Percentiles rank a stretch among this genome's conserved stretches.
phyloP scores from a whole-genome alignment of 2,329 filamentous ascomycete species.

The Trichoderma harzianum region DNA sequence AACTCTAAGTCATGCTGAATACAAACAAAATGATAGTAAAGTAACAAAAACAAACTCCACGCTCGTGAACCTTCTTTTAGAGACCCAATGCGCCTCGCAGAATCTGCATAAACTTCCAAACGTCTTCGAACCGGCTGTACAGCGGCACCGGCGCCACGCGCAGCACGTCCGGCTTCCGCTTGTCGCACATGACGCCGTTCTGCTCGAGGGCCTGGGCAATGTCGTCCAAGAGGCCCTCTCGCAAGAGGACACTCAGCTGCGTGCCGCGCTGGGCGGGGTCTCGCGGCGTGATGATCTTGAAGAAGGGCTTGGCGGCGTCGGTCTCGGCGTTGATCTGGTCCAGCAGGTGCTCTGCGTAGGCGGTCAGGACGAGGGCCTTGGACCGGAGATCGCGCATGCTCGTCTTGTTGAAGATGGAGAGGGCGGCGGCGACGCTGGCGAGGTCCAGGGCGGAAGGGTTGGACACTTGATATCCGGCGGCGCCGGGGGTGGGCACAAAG shows the following conservation, averaged over 20 bases:
- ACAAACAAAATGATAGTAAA: not conserved
- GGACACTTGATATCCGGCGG: slow-evolving; percentile 77
- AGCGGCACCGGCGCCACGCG: slow-evolving; percentile 78
- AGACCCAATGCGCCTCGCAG: slow-evolving; percentile 34
- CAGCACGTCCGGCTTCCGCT: slow-evolving; percentile 81
- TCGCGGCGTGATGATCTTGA: slow-evolving; percentile 65
- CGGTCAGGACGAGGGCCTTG: slow-evolving; percentile 71
- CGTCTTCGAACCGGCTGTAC: slow-evolving; percentile 78
- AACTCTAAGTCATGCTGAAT: not conserved
- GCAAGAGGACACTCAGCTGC: slow-evolving; percentile 72
- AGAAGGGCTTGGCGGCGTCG: slow-evolving; percentile 37
- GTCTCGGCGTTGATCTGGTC: slow-evolving; percentile 38
- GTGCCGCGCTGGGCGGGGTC: slow-evolving; percentile 68
- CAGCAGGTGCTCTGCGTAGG: slow-evolving; percentile 70
- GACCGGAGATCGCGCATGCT: slow-evolving; percentile 64
- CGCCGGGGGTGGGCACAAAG: slow-evolving; percentile 74
- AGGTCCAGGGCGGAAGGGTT: slow-evolving; percentile 79
- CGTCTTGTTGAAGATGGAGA: slow-evolving; percentile 72
- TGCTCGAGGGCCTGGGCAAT: slow-evolving; percentile 63
- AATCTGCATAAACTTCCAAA: slow-evolving; percentile 49
- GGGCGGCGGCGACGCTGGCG: slow-evolving; percentile 67
- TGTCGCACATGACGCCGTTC: slow-evolving; percentile 72
- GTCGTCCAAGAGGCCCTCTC: slow-evolving; percentile 65
- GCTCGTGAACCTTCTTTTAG: slow-evolving; percentile 14
- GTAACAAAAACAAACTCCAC: not conserved